These are phyloP conservation scores for Furcasterigmium sp. DNA, from an alignment of 2,329 filamentous ascomycete species.

Conservation along the genomic window DNA sequence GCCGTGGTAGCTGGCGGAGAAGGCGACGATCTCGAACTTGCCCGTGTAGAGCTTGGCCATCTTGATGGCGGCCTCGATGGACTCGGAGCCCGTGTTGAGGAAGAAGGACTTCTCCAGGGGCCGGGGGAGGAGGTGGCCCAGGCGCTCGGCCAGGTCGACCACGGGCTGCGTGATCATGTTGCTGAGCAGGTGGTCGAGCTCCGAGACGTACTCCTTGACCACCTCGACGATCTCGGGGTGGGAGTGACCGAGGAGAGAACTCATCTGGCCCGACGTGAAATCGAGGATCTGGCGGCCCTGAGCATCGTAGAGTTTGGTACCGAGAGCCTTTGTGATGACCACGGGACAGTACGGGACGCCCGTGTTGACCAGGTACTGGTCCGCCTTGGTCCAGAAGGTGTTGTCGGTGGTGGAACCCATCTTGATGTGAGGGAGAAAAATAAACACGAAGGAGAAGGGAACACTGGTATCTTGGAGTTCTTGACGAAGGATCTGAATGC, in stretches of 20 bases:
- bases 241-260: conserved; percentile 49
- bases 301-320: conserved; percentile 38
- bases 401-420: conserved; percentile 10
- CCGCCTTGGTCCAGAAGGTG: conserved; percentile 26
- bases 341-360: conserved; percentile 31
- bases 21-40: conserved; percentile 58
- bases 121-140: conserved; percentile 38
- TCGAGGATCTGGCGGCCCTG: conserved; percentile 43
- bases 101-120: conserved; percentile 50
- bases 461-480: too few species aligned
- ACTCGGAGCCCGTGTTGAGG: conserved; percentile 49
- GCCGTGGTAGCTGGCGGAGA: conserved; percentile 56
- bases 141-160: conserved; percentile 42
- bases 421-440: neutral
- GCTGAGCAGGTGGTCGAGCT: conserved; percentile 52
- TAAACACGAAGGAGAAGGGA: too few species aligned
- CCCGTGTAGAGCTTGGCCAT: conserved; percentile 59
- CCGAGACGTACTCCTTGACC: conserved; percentile 36
- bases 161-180: conserved; percentile 53
- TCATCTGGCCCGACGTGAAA: conserved; percentile 57
- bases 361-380: conserved; percentile 35
- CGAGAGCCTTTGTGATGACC: conserved; percentile 38
- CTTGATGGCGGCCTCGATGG: conserved; percentile 56
- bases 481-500: too few species aligned
- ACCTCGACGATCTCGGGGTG: conserved; percentile 52